Evolutionary conservation across 73 alveolate species (phyloP), one percentile per base, ranked within the genome.

Genomic region (Paramecium caudatum): DNA sequence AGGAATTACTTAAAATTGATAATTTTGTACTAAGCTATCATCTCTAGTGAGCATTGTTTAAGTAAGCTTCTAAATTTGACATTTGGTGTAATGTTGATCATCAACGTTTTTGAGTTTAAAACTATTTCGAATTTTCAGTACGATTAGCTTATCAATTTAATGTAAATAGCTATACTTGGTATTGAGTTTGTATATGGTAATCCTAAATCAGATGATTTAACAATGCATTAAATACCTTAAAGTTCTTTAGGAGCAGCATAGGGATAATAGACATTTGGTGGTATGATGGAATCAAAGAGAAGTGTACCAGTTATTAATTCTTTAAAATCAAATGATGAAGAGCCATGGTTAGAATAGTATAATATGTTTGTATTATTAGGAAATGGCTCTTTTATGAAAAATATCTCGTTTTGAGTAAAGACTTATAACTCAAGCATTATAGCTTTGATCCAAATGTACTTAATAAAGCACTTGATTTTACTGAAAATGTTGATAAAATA

Each of bases 321-420:
- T 12, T 55, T 55, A 23, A 55, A 55, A 9, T 5, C 30, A 49
- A n/a, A 32, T 4, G 88, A 41, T 16, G 88, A 74, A 7, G 88
- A 74, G 32, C 88, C 88, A 4, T 74, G 88, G 88, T 37, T 41
- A 12, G 39, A 74, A 34, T 21, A 41, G 88, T 74, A 74, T 16
- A 19, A 39, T 36, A 21, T 21, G 36, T 21, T 15, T 10, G 16
- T 74, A 10, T 19, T 7, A 74, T 41, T 39, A 74, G 88, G n/a
- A 74, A 74, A 45, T 74, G 88, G 88, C 43, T 74, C 10, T 74
- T 10, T 21, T 19, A 74, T 21, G 88, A 74, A 47, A 74, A 74
- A 5, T 23, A 27, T 25, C 1, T 74, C 19, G 88, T 74, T 1
- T 8, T 74, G 30, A 27, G 55, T 6, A 5, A 12, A 12, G 39